These are phyloP conservation scores for Yarrowia keelungensis DNA, from an alignment of 805 yeast genomes.

Conservation along the genomic window DNA sequence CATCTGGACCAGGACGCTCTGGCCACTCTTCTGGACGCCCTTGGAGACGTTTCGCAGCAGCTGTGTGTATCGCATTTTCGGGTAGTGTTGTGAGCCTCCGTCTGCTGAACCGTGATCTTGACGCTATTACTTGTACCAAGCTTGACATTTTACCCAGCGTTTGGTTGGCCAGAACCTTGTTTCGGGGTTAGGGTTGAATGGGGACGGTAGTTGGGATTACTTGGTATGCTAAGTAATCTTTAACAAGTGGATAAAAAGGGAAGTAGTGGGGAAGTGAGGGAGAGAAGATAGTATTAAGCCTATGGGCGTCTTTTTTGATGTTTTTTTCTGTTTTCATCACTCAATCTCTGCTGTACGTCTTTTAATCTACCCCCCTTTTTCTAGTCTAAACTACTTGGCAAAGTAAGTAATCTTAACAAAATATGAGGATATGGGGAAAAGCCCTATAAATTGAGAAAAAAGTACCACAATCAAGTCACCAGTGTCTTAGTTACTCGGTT, in stretches of 20 bases:
- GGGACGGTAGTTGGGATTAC: not conserved
- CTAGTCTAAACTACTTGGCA: not conserved
- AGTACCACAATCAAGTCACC: no score
- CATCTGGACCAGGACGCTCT: slow-evolving; percentile 39
- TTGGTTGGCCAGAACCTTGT: slow-evolving; percentile 39
- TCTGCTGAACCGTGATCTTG: slow-evolving; percentile 36
- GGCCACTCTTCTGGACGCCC: slow-evolving; percentile 39
- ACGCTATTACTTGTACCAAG: slow-evolving; percentile 17
- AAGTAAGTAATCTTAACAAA: not conserved
- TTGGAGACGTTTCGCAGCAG: slow-evolving; percentile 38
- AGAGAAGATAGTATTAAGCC: no score
- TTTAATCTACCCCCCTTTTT: no score
- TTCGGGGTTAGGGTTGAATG: slow-evolving; percentile 26
- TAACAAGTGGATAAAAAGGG: not conserved
- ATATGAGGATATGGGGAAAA: no score
- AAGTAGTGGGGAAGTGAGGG: no score
- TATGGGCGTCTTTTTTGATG: no score
- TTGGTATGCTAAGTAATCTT: not conserved
- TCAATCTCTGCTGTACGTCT: no score
- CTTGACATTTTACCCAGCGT: slow-evolving; percentile 29
- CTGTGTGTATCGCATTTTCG: slow-evolving; percentile 37
- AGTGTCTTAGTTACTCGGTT: no score
- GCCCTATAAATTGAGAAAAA: no score
- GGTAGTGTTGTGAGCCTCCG: slow-evolving; percentile 2
- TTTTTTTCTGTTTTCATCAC: no score